Evolutionary conservation across 768 basidiomycete species (phyloP).

Genomic region (Pleurotus giganteus): DNA sequence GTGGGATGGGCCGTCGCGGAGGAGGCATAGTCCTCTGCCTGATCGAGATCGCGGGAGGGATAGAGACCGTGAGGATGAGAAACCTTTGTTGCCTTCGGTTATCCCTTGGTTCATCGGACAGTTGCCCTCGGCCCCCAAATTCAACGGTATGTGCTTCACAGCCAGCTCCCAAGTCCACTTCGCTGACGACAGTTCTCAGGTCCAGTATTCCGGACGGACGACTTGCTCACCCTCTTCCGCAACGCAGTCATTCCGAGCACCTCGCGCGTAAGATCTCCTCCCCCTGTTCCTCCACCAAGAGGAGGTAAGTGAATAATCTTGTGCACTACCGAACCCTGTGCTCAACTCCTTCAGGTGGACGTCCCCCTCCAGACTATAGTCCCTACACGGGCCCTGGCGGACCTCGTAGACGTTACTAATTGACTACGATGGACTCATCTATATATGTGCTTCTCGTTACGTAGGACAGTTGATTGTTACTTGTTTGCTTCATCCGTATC

Average conservation of each 20-base stretch:
- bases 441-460: no score
- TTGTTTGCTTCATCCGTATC: no score
- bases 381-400: slow-evolving; percentile 76
- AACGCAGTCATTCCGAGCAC: slow-evolving; percentile 78
- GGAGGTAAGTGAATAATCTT: slow-evolving; percentile 31
- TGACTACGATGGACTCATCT: no score
- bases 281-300: slow-evolving; percentile 53
- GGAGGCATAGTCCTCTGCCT: slow-evolving; percentile 24
- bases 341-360: slow-evolving; percentile 41
- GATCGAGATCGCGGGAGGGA: slow-evolving; percentile 32
- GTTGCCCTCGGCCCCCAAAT: slow-evolving; percentile 67
- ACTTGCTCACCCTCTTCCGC: slow-evolving; percentile 82
- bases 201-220: slow-evolving; percentile 87
- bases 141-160: slow-evolving; percentile 70
- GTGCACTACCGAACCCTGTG: slow-evolving; percentile 1
- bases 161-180: slow-evolving; percentile 9
- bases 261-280: slow-evolving; percentile 53
- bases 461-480: no score
- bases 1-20: slow-evolving; percentile 16
- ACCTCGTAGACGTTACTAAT: no score
- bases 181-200: slow-evolving; percentile 40
- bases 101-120: slow-evolving; percentile 84
- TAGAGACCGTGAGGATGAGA: slow-evolving; percentile 44
- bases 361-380: slow-evolving; percentile 84
- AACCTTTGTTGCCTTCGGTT: slow-evolving; percentile 48